A percentile compares a stretch with the other conserved stretches of the same genome.
These are phyloP conservation scores for Lactifluus piperatus DNA, from an alignment of 768 basidiomycete genomes.

Conservation along the genomic window DNA sequence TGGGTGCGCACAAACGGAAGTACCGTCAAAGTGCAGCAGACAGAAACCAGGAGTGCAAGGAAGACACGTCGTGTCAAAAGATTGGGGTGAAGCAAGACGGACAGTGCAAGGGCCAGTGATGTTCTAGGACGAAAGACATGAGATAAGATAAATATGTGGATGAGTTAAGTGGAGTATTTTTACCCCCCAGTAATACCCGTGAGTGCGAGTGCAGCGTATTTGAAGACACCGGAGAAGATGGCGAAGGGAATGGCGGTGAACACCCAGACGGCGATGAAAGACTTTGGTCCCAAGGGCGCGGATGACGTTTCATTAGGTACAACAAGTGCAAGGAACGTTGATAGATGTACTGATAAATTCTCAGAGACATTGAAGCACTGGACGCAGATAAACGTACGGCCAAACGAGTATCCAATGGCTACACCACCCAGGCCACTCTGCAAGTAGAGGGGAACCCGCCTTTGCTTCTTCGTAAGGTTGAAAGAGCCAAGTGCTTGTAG, in stretches of 20 bases:
- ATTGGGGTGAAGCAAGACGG: slow-evolving; percentile 47
- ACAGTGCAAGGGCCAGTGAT: slow-evolving; percentile 40
- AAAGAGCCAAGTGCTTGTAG: slow-evolving; percentile 23
- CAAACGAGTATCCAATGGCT: slow-evolving; percentile 48
- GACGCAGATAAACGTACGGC: slow-evolving; percentile 34
- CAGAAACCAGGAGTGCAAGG: slow-evolving; percentile 29
- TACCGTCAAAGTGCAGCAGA: slow-evolving; percentile 34
- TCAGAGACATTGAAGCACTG: slow-evolving; percentile 8
- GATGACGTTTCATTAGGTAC: slow-evolving; percentile 44
- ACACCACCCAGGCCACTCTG: slow-evolving; percentile 61
- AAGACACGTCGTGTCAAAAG: slow-evolving; percentile 42
- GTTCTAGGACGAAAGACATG: slow-evolving; percentile 26
- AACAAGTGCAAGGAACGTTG: slow-evolving; percentile 52
- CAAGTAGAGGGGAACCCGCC: slow-evolving; percentile 33
- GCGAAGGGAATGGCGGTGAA: slow-evolving; percentile 41
- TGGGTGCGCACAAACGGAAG: slow-evolving; percentile 40
- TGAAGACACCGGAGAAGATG: slow-evolving; percentile 46
- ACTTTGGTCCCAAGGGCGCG: slow-evolving; percentile 34
- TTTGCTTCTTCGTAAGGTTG: slow-evolving; percentile 20
- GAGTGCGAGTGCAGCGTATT: slow-evolving; percentile 40
- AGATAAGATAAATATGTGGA: not conserved
- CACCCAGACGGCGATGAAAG: slow-evolving; percentile 55
- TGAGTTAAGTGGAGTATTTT: slow-evolving; percentile 19
- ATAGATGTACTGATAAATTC: slow-evolving; percentile 38
- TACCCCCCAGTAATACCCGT: slow-evolving; percentile 49